phyloP scores from a whole-genome alignment of 2,329 filamentous ascomycete species.

The Pseudogymnoascus sp. region DNA sequence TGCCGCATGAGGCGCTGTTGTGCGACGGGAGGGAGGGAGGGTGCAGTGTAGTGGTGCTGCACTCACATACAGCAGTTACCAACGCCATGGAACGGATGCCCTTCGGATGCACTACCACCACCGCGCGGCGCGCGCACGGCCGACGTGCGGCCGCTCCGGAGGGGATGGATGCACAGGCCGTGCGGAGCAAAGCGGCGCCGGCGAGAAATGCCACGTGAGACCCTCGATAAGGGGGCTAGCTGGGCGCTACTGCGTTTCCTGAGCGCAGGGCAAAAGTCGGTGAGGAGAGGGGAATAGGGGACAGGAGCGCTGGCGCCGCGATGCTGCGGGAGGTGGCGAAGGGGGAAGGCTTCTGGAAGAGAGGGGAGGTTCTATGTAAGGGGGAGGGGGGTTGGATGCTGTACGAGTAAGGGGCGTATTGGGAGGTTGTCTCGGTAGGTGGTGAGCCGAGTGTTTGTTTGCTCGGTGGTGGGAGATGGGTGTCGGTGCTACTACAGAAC shows the following conservation, averaged over 20 bases:
- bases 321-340: background rate
- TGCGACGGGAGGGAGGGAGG: background rate
- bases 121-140: background rate
- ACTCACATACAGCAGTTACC: background rate
- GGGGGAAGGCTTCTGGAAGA: conserved; percentile 2
- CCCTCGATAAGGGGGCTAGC: background rate
- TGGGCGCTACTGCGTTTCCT: background rate
- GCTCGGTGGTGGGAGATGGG: background rate
- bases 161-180: background rate
- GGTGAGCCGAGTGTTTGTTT: background rate
- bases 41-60: background rate
- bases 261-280: background rate
- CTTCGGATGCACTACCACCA: background rate
- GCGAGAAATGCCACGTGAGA: background rate
- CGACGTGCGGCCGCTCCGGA: background rate
- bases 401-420: background rate
- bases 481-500: background rate
- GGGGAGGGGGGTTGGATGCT: background rate
- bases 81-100: background rate
- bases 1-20: background rate
- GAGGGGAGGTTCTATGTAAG: background rate
- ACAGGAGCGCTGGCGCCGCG: background rate
- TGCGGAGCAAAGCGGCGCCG: background rate
- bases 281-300: background rate
- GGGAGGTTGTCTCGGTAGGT: background rate